Percentiles rank a stretch among this genome's conserved stretches.
phyloP scores from a whole-genome alignment of 106 monocot genomes.

The Dioscorea alata region DNA sequence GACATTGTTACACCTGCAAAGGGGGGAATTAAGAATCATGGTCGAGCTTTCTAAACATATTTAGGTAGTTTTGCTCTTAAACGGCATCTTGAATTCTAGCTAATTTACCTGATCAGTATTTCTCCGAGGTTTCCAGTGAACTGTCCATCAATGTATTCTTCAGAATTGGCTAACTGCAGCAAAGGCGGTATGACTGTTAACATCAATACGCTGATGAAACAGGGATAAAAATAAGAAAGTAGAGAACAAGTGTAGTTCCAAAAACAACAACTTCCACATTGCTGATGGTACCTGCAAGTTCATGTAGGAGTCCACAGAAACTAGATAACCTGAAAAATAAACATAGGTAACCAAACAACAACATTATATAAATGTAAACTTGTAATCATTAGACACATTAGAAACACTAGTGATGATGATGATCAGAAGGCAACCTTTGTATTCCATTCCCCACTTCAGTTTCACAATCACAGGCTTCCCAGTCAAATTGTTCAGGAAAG shows the following conservation, averaged over 20 bases:
- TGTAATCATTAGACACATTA: not conserved
- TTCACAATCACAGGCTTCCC: slow-evolving; percentile 96
- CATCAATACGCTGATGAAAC: too few relatives aligned
- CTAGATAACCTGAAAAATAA: slow-evolving; percentile 68
- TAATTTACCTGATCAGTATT: slow-evolving; percentile 74
- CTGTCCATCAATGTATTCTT: slow-evolving; percentile 92
- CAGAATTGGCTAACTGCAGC: slow-evolving; percentile 77
- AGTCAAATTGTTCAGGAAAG: slow-evolving; percentile 90
- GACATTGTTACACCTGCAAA: slow-evolving; percentile 88
- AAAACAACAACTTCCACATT: too few relatives aligned
- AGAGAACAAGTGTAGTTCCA: too few relatives aligned
- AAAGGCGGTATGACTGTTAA: not conserved
- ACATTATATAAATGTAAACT: not conserved
- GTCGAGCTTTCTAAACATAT: too few relatives aligned
- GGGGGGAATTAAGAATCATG: too few relatives aligned
- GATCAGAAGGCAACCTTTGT: slow-evolving; percentile 53
- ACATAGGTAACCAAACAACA: not conserved
- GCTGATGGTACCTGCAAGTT: slow-evolving; percentile 68
- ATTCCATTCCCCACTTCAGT: slow-evolving; percentile 99
- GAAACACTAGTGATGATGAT: not conserved
- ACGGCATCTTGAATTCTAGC: too few relatives aligned
- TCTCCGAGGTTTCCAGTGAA: slow-evolving; percentile 93
- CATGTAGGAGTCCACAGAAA: slow-evolving; percentile 96
- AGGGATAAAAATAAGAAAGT: too few relatives aligned
- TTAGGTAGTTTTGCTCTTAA: too few relatives aligned